These are phyloP conservation scores for Bryopsis sp. DNA, from an alignment of 139 green algal genomes.

Conservation along the genomic window DNA sequence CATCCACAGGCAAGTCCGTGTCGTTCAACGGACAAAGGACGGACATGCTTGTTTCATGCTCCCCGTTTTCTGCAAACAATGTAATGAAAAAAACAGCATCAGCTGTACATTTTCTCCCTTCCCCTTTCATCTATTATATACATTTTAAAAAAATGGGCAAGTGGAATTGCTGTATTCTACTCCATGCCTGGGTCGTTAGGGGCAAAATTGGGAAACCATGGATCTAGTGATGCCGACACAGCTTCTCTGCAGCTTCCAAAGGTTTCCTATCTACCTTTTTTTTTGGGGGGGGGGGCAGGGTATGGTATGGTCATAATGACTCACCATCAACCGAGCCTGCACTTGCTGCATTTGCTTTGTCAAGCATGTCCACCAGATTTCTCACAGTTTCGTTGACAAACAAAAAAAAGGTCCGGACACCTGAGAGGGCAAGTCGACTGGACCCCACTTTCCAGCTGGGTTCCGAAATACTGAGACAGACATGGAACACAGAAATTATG, in stretches of 20 bases:
- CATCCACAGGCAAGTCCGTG: conserved; percentile 47
- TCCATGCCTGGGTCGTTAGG: no score
- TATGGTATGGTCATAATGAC: not conserved
- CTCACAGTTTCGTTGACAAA: conserved; percentile 50
- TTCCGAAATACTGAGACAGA: conserved; percentile 50
- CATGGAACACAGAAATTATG: conserved; percentile 61
- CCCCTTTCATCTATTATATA: no score
- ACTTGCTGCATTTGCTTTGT: not conserved
- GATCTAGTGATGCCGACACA: no score
- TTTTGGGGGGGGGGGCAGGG: not conserved
- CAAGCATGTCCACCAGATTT: conserved; percentile 33
- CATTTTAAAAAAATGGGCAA: no score
- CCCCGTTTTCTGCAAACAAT: not conserved
- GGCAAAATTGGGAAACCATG: no score
- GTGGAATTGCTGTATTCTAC: no score
- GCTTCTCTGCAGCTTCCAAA: not conserved
- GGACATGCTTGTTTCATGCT: conserved; percentile 25
- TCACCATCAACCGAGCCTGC: not conserved
- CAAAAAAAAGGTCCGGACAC: conserved; percentile 36
- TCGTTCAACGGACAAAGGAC: conserved; percentile 48
- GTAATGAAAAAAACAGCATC: no score
- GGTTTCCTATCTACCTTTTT: not conserved
- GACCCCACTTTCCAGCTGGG: conserved; percentile 32
- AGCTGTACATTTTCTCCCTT: no score
- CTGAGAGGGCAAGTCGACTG: conserved; percentile 36